Evolutionary conservation across 2,329 filamentous ascomycete species (phyloP), one percentile per base, ranked within the genome.

Genomic region (Nigrograna mackinnonii): DNA sequence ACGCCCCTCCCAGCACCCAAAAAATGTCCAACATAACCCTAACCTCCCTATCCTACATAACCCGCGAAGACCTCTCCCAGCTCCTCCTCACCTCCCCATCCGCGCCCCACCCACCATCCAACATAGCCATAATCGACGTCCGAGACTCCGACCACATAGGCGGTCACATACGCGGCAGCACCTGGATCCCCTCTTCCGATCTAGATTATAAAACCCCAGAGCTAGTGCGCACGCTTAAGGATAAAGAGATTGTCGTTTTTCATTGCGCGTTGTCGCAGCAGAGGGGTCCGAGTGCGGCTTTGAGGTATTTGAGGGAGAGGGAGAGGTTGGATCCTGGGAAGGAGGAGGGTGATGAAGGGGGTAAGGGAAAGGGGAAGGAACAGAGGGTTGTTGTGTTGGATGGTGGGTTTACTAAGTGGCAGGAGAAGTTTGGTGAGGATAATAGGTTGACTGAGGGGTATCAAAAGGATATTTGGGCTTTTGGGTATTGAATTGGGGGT

Each of bases 191-290:
- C 0, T 87, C 82, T 37, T 72, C 72, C 34, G 81, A 83, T 14
- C 80, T 97, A 36, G 89, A 95, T 58, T 80, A 82, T 63, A 83
- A 79, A 54, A 82, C 94, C 68, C 87, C 91, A 0, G 89, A 91
- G 50, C 82, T 99, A n/a, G 78, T 95, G 11, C 83, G 89, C 43
- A 84, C 80, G 32, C 79, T 96, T 35, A 75, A 83, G 52, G 83
- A 86, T 62, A 91, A 90, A 68, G 82, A 94, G 42, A 86, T 80
- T 9, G 90, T 99, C 12, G 82, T 99, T 1, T 99, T 99, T 68
- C 94, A 99, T 73, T 99, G 94, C 70, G 87, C 89, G 14, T 75
- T 97, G 41, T 92, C 87, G 54, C 94, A 97, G 74, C 87, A 96
- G 72, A 79, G 94, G 1, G 94, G 94, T 0, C 94, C 94, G 0